Evolutionary conservation across 2,329 filamentous ascomycete species (phyloP).

Genomic region (Coleophoma cylindrospora): DNA sequence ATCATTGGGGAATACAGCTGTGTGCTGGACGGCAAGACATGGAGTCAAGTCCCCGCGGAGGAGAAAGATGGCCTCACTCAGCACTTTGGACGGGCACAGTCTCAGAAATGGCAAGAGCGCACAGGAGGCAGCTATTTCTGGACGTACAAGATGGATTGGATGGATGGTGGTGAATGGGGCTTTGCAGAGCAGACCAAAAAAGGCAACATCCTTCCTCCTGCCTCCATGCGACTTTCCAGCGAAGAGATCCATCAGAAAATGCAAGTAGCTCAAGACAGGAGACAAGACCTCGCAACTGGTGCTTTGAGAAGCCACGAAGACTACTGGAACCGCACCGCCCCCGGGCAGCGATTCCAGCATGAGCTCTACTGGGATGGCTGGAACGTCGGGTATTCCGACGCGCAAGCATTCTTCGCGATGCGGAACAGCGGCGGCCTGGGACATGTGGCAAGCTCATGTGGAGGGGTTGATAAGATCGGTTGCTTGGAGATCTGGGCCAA

Average conservation of each 20-base stretch:
- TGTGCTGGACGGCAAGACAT: conserved; percentile 46
- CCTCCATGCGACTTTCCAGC: conserved; percentile 29
- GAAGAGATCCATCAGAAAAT: conserved; percentile 31
- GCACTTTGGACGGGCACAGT: conserved; percentile 44
- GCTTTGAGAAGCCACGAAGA: conserved; percentile 37
- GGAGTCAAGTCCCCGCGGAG: conserved; percentile 37
- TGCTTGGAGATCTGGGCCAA: conserved; percentile 52
- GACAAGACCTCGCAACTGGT: conserved; percentile 28
- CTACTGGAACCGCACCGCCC: conserved; percentile 43
- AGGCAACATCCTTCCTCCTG: conserved; percentile 34
- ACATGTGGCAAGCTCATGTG: conserved; percentile 6
- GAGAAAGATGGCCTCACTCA: conserved; percentile 36
- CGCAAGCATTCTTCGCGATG: conserved; percentile 42
- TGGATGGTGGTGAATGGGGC: conserved; percentile 57
- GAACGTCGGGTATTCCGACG: conserved; percentile 51
- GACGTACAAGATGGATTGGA: conserved; percentile 58
- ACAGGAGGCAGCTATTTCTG: conserved; percentile 52
- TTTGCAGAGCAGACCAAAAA: conserved; percentile 46
- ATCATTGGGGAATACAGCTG: conserved; percentile 55
- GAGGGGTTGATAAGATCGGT: conserved; percentile 47
- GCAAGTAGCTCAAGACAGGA: conserved; percentile 32
- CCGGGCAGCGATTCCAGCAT: conserved; percentile 43
- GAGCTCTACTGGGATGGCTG: conserved; percentile 50
- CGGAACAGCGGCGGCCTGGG: conserved; percentile 27
- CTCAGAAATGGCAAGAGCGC: conserved; percentile 39